A percentile compares a stretch with the other conserved stretches of the same genome.
Evolutionary conservation across 2,329 filamentous ascomycete species (phyloP).

Genomic region (Ceratocystis alfenasii): DNA sequence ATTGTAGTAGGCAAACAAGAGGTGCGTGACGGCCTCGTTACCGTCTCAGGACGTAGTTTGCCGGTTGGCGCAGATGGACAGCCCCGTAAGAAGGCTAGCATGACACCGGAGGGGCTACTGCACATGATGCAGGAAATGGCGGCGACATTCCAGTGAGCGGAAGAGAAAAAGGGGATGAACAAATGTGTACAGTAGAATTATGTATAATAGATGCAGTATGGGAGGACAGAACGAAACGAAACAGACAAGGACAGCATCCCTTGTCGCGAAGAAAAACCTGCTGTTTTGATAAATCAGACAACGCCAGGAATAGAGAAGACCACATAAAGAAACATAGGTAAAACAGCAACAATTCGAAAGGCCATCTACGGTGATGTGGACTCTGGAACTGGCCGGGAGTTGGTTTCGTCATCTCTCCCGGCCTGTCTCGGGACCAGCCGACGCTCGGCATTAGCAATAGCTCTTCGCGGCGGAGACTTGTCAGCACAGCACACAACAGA

Average conservation of each 20-base stretch:
- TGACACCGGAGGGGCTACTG: constrained; percentile 37
- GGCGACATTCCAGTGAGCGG: constrained; percentile 36
- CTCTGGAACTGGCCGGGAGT: background rate
- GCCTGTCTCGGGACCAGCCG: constrained; percentile 13
- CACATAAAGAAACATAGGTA: background rate
- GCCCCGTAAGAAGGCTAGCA: constrained; percentile 30
- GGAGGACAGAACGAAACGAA: background rate
- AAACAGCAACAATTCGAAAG: background rate
- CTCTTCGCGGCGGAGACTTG: constrained; percentile 2
- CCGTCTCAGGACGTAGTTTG: constrained; percentile 33
- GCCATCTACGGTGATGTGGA: background rate
- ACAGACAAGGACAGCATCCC: constrained; percentile 1
- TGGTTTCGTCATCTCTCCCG: background rate
- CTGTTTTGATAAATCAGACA: constrained; percentile 2
- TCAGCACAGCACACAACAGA: background rate
- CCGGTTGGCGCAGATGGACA: constrained; percentile 22
- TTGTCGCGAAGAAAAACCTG: background rate
- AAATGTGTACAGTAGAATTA: constrained; percentile 17
- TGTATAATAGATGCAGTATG: constrained; percentile 12
- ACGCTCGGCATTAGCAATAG: constrained; percentile 17
- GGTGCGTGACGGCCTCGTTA: constrained; percentile 46
- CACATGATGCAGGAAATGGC: constrained; percentile 36
- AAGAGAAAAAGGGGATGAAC: background rate
- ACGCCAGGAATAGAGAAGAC: constrained; percentile 12
- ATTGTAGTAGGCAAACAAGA: constrained; percentile 60